Percentiles rank a stretch among this genome's conserved stretches.
Conservation (phyloP, 1,284 basidiomycete species). For the Puccinia novopanici region DNA sequence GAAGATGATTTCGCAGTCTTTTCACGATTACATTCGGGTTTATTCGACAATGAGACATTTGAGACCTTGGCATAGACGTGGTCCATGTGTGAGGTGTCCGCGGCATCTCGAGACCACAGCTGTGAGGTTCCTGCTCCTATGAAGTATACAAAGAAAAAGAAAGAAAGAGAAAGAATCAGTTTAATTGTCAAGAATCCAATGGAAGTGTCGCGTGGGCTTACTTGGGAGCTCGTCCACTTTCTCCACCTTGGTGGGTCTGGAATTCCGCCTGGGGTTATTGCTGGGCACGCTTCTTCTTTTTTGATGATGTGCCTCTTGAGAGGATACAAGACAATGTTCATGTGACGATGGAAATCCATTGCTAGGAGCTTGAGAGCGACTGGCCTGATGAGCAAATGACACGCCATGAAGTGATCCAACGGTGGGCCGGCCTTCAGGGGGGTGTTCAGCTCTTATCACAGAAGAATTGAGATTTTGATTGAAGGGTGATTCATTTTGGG, state of each 20-base stretch:
- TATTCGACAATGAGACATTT: not conserved
- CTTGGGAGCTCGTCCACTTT: not conserved
- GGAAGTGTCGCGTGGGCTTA: not conserved
- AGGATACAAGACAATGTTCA: not conserved
- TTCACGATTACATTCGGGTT: not conserved
- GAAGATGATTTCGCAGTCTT: conserved; percentile 12
- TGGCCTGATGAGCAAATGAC: not conserved
- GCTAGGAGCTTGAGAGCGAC: not conserved
- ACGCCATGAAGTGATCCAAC: not conserved
- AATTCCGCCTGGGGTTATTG: not conserved
- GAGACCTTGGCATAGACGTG: not conserved
- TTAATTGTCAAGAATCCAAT: too few species aligned
- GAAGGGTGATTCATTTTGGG: not conserved
- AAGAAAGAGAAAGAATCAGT: too few species aligned
- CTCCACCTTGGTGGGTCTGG: not conserved
- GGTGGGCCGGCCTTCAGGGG: not conserved
- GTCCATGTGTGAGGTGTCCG: not conserved
- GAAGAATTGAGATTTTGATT: not conserved
- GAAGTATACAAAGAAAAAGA: not conserved
- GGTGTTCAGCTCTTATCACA: not conserved
- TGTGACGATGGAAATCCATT: not conserved
- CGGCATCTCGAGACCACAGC: not conserved
- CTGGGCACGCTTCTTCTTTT: not conserved
- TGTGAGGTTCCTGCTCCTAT: not conserved
- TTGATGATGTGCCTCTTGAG: not conserved